phyloP scores from a whole-genome alignment of 1,139 yeast genomes.

The Geotrichum phurueaensis region DNA sequence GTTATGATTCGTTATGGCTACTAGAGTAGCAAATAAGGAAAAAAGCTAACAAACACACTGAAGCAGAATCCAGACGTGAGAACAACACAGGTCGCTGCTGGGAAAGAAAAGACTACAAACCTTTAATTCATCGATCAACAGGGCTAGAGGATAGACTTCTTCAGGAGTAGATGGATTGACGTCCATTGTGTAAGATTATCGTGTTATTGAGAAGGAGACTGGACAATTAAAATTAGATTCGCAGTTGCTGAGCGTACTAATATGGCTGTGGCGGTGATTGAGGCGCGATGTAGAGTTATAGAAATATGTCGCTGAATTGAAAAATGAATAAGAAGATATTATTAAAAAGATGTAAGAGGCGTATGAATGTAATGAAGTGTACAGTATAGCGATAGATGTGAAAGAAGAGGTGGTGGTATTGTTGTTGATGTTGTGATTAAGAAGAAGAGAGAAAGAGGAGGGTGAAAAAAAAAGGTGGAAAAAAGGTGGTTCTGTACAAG shows the following conservation, averaged over 20 bases:
- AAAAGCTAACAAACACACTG: background rate
- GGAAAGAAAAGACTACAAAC: conserved; percentile 21
- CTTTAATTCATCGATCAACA: conserved; percentile 91
- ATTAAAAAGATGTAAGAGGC: background rate
- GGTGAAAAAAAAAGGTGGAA: conserved; percentile 6
- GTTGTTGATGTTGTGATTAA: background rate
- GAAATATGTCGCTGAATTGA: background rate
- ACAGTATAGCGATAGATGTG: background rate
- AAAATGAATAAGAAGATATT: background rate
- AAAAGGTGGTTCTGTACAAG: background rate
- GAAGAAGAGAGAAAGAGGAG: background rate
- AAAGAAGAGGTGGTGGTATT: background rate
- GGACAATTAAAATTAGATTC: background rate
- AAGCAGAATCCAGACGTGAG: background rate
- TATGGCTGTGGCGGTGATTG: background rate
- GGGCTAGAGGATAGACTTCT: conserved; percentile 89
- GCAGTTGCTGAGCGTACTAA: background rate
- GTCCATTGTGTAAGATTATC: conserved; percentile 14
- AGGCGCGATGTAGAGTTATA: background rate
- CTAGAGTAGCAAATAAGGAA: conserved; percentile 1
- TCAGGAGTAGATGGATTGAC: conserved; percentile 29
- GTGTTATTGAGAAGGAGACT: background rate
- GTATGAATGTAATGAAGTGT: background rate
- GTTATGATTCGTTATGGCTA: too few species aligned
- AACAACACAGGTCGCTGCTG: background rate